Base-by-base conservation (phyloP, 495 filamentous ascomycete genomes). In the Staphylotrichum longicolle region DNA sequence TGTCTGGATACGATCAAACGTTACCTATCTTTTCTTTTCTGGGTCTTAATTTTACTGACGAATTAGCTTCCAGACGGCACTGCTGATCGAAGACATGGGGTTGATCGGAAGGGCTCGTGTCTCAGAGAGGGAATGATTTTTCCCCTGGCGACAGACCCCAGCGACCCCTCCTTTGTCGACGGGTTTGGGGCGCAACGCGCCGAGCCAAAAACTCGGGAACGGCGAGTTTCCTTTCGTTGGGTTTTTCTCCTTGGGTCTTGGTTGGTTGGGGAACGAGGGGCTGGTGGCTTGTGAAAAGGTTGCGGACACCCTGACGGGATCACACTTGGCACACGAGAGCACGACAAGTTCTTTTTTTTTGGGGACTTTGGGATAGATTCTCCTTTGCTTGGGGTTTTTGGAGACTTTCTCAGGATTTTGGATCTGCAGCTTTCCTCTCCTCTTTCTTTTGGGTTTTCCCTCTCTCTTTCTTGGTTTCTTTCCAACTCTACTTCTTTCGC, bases 221-320 rank as follows among this genome's bases (percentile, higher is more conserved):
- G 20, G 20, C 20, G 20, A 27, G 20, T 27, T 27, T 27, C 20
- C 14, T 45, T 61, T 30, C 7, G 14, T 35, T 14, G 11, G 15
- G 14, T 53, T 60, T 32, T 44, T 2, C 32, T 52, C 27, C 10
- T 12, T 58, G 33, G 50, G 34, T 34, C 37, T 46, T 60, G 57
- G 39, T 57, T 64, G 51, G 58, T 41, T n/a, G 44, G 34, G 20
- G 10, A 63, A 42, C 54, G 61, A 63, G 55, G 40, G 41, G 50
- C 14, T 5, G 11, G 33, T 47, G 56, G 51, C 27, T 4, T 44
- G 37, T 45, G 52, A 50, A 30, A 39, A 47, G 33, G 32, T 5
- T 52, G 49, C 50, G 33, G 12, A 27, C 20, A 27, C 20, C 20
- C 20, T 27, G 20, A 27, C 20, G 20, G 20, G 20, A 27, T 27